Percentiles rank a stretch among this genome's conserved stretches.
These are phyloP conservation scores for Candida khao-thaluensis DNA, from an alignment of 805 yeast genomes.

Conservation along the genomic window DNA sequence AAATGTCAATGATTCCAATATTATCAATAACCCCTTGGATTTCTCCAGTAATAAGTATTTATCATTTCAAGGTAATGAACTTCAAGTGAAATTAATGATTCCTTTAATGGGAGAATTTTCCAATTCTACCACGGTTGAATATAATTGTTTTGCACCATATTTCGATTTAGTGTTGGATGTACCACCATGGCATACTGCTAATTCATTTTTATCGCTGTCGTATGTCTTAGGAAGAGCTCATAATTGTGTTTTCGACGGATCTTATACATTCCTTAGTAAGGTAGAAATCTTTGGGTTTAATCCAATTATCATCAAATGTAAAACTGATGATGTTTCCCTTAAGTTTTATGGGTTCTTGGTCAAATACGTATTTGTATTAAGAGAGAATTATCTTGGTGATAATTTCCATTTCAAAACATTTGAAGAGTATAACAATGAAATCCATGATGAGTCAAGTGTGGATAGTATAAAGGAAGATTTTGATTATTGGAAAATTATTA, in stretches of 20 bases:
- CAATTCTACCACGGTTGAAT: conserved; percentile 52
- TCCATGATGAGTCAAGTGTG: conserved; percentile 1
- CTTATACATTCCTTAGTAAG: conserved; percentile 58
- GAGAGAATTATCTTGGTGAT: conserved; percentile 91
- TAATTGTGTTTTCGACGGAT: conserved; percentile 61
- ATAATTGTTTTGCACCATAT: conserved; percentile 51
- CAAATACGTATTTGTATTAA: conserved; percentile 68
- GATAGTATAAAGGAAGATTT: conserved; percentile 13
- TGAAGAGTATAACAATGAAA: conserved; percentile 65
- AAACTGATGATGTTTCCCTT: conserved; percentile 65
- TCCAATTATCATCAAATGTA: conserved; percentile 60
- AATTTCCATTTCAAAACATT: conserved; percentile 77
- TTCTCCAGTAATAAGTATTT: conserved; percentile 75
- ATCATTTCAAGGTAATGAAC: conserved; percentile 63
- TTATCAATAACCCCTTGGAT: conserved; percentile 86
- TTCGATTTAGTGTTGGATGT: conserved; percentile 66
- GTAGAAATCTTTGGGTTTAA: conserved; percentile 70
- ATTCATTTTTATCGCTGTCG: conserved; percentile 59
- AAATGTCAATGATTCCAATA: conserved; percentile 84
- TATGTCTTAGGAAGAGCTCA: conserved; percentile 67
- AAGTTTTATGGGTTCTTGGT: conserved; percentile 78
- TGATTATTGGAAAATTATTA: conserved; percentile 40
- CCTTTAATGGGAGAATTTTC: conserved; percentile 60
- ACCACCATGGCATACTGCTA: conserved; percentile 90
- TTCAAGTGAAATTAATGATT: conserved; percentile 47